Evolutionary conservation across 192 early-diverging fungal species (phyloP), one percentile per base, ranked within the genome.

Genomic region (Cetraspora pellucida): DNA sequence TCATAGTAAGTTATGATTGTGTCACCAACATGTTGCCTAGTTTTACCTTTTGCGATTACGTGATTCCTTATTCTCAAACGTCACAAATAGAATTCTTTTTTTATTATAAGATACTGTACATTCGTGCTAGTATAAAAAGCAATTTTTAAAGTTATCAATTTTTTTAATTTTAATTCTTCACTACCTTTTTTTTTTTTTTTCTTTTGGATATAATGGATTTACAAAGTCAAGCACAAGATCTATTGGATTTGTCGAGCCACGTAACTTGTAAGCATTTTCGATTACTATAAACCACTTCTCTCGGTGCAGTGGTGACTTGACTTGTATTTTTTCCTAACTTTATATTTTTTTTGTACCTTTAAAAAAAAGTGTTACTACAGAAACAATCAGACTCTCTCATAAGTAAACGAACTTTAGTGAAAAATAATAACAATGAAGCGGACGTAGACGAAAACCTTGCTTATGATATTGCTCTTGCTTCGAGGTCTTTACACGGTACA

Each of bases 221-320:
- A 27, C 74, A 75, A 75, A 64, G 45, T 75, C 74, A 75, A 64
- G 52, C 63, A 19, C 74, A 75, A 75, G 74, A 75, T 44, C 60
- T 75, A 19, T 63, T 75, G 46, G 74, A 75, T 28, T 58, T 75
- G 27, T 75, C 74, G 13, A 10, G 17, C 17, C 37, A 75, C 19
- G 60, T 75, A 17, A 75, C 52, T 61, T 27, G 74, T 75, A 75
- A 21, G 52, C 57, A n/a, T 21, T 10, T 25, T 47, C n/a, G 23
- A 61, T 14, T 17, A 55, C 17, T 55, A 55, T 60, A 27, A 60
- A 23, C 6, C 13, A 7, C 10, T 43, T 54, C 50, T 54, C 19
- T 54, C 3, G 50, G 13, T 54, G 50, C 19, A 11, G 19, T 54
- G 11, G 50, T 14, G 50, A 14, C 13, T 54, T 54, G n/a, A 0